Evolutionary conservation across 2,329 filamentous ascomycete genomes (phyloP).

Genomic region (Lizonia empirigonia): DNA sequence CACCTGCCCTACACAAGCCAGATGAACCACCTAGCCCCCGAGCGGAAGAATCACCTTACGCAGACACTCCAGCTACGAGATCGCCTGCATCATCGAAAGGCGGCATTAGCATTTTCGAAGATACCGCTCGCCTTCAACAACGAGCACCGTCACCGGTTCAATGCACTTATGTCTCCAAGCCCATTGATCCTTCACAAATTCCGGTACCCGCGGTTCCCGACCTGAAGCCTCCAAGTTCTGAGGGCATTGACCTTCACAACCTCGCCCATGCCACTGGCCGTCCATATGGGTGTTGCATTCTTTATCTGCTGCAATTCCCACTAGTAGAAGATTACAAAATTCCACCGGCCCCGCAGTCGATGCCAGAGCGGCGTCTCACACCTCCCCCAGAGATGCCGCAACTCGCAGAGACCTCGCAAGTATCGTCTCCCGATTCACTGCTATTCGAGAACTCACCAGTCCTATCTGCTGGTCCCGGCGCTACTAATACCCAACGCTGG

Average conservation of each 20-base stretch:
- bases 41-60: not conserved
- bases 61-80: not conserved
- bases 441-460: not conserved
- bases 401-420: not conserved
- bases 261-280: conserved; percentile 1
- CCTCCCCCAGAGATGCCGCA: not conserved
- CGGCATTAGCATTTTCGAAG: not conserved
- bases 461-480: not conserved
- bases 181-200: not conserved
- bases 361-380: not conserved
- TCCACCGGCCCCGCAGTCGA: conserved; percentile 1
- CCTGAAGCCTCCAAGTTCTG: not conserved
- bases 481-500: not conserved
- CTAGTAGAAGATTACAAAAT: not conserved
- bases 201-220: not conserved
- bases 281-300: not conserved
- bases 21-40: not conserved
- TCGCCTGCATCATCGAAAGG: not conserved
- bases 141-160: not conserved
- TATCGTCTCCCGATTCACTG: not conserved
- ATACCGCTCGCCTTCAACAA: not conserved
- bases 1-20: not conserved
- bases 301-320: not conserved
- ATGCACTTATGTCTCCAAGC: not conserved
- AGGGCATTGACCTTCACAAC: not conserved